Evolutionary conservation across 257 asterid genomes (phyloP), one percentile per base, ranked within the genome.

Genomic region (Nyctanthes arbortristis): DNA sequence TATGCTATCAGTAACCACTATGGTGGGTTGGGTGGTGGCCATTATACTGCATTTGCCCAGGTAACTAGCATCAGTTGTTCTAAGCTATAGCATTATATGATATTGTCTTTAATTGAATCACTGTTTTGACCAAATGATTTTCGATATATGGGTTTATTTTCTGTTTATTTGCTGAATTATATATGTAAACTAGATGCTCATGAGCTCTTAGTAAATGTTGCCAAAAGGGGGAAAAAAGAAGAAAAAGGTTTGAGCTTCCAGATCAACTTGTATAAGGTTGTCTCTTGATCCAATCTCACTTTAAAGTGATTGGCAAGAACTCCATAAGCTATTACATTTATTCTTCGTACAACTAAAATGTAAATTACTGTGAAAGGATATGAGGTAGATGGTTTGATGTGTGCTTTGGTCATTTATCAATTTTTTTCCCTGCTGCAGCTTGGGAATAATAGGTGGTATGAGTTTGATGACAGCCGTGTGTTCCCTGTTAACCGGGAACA

Each of bases 1-100:
- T 90, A 83, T 85, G 96, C 94, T 58, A 78, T 88, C 61, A 90
- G 87, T 74, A 90, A 90, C 49, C 97, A 90, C 78, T 75, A 63
- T 47, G 97, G 97, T 65, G 82, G 87, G 57, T 39, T 84, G 84
- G 84, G 88, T 12, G 77, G 81, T 2, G 97, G 97, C 45, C 97
- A 90, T 72, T 90, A 90, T 75, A 88, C 96, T 62, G 93, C 97
- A 64, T 83, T 80, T 64, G 84, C 76, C 32, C 76, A 84, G 73
- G 97, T 91, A 82, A 86, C 92, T 88, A 16, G 34, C 55, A 5
- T 8, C 58, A 56, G 11, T 56, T 65, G 33, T 66, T n/a, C n/a
- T n/a, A n/a, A n/a, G n/a, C n/a, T 59, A 33, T 72, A 60, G 18
- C 74, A 63, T 59, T 52, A 43, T 34, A 27, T 12, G 30, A 20